These are phyloP conservation scores for Aureobasidium pullulans DNA, from an alignment of 2,329 filamentous ascomycete species.

Conservation along the genomic window DNA sequence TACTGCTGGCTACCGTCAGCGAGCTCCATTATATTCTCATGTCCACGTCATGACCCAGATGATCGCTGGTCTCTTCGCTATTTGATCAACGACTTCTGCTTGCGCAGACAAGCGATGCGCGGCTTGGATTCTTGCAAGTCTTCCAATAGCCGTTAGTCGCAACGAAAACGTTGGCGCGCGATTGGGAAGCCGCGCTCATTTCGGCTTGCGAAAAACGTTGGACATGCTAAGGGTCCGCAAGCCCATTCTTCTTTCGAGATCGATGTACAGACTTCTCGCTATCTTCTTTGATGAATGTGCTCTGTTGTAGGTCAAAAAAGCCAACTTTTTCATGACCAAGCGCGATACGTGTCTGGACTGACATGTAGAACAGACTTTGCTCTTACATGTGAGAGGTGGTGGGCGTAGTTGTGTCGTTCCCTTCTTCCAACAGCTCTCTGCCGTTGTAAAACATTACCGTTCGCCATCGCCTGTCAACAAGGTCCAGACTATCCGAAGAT, in stretches of 20 bases:
- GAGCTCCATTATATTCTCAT: neutral
- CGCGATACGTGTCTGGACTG: neutral
- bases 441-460: neutral
- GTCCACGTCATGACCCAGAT: neutral
- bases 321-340: neutral
- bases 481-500: neutral
- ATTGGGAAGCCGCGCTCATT: neutral
- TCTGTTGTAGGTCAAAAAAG: neutral
- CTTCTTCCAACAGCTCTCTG: neutral
- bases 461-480: neutral
- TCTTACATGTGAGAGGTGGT: neutral
- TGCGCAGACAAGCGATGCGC: neutral
- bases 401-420: neutral
- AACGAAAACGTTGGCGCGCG: neutral
- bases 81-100: neutral
- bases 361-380: neutral
- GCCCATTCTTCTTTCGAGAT: neutral
- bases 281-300: neutral
- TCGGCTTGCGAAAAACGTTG: neutral
- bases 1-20: neutral
- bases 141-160: neutral
- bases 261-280: neutral
- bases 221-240: neutral
- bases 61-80: neutral
- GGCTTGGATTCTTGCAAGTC: neutral